These are phyloP conservation scores for Quercus glauca DNA, from an alignment of 306 rosid species.

Conservation along the genomic window DNA sequence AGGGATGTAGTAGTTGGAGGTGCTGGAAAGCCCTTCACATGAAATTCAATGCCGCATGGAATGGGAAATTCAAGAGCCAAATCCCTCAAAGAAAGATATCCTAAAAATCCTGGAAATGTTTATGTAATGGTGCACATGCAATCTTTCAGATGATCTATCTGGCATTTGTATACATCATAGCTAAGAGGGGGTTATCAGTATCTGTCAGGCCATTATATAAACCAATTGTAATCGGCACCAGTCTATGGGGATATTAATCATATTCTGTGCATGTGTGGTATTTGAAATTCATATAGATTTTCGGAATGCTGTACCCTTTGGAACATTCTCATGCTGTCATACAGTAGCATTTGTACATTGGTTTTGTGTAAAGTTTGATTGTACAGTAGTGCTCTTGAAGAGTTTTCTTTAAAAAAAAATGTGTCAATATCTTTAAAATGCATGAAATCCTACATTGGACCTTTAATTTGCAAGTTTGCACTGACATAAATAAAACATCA, in stretches of 20 bases:
- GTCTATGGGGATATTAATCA: conserved; percentile 18
- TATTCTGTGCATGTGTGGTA: conserved; percentile 35
- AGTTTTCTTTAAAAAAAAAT: conserved; percentile 19
- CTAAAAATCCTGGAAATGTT: conserved; percentile 19
- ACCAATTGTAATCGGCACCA: conserved; percentile 12
- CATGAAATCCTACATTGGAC: neutral
- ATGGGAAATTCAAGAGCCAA: neutral
- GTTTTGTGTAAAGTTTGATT: conserved; percentile 18
- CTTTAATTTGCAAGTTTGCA: neutral
- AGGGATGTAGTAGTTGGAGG: conserved; percentile 24
- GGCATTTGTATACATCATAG: conserved; percentile 22
- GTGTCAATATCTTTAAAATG: neutral
- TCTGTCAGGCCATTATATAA: conserved; percentile 19
- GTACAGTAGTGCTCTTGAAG: conserved; percentile 13
- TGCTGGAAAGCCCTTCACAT: conserved; percentile 12
- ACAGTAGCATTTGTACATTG: conserved; percentile 38
- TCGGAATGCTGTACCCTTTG: conserved; percentile 32
- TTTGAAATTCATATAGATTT: conserved; percentile 35
- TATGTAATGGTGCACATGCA: neutral
- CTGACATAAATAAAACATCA: neutral
- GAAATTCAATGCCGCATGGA: conserved; percentile 7
- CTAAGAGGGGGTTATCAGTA: conserved; percentile 34
- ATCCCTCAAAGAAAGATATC: conserved; percentile 10
- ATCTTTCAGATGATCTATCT: neutral
- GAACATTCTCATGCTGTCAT: neutral